Conservation (phyloP, 306 rosid species). For the peach (Prunus persica) region Prunus_persica_NCBIv2 NC_034012.1:10508001-10508500, state of each 20-base stretch:
- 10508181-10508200: neutral
- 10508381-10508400: too few species aligned
- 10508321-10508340: too few species aligned
- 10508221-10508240: neutral
- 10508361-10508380: too few species aligned
- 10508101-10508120: constrained; percentile 10
- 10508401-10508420: too few species aligned
- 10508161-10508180: neutral
- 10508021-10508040: constrained; percentile 38
- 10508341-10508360: too few species aligned
- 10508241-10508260: neutral
- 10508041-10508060: neutral
- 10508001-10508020: constrained; percentile 75
- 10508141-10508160: constrained; percentile 7
- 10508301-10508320: too few species aligned
- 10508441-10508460: neutral
- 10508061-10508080: neutral
- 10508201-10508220: neutral
- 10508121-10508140: neutral
- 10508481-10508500: neutral
- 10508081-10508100: neutral
- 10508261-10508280: neutral
- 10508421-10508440: too few species aligned
- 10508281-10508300: neutral
- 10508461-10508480: neutral